A percentile compares a stretch with the other conserved stretches of the same genome.
Evolutionary conservation across 768 basidiomycete species (phyloP).

Genomic region (Leccinum boreale): DNA sequence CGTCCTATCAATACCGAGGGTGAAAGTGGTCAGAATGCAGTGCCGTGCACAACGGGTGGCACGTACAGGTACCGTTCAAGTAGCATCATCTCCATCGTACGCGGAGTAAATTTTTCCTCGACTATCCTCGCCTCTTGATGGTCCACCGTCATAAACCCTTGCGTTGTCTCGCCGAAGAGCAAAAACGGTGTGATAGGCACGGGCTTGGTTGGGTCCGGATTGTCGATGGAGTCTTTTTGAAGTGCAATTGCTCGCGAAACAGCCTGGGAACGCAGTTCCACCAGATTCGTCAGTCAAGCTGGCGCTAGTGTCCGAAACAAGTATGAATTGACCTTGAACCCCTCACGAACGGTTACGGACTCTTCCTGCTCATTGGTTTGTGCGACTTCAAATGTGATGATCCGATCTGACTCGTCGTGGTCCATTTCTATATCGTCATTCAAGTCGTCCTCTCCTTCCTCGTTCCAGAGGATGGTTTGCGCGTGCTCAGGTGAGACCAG

Average conservation of each 20-base stretch:
- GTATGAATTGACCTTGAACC: constrained; percentile 40
- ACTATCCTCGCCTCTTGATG: constrained; percentile 13
- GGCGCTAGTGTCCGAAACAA: not conserved
- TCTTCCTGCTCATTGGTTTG: constrained; percentile 58
- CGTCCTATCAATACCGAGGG: constrained; percentile 9
- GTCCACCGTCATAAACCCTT: constrained; percentile 38
- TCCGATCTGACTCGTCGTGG: constrained; percentile 42
- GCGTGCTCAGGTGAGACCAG: constrained; percentile 50
- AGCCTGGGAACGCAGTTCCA: not conserved
- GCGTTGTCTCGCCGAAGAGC: constrained; percentile 38
- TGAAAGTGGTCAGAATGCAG: not conserved
- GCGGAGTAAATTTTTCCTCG: not conserved
- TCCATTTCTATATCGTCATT: constrained; percentile 27
- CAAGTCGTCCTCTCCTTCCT: constrained; percentile 31
- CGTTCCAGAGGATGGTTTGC: constrained; percentile 42
- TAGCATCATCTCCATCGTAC: not conserved
- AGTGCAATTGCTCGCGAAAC: constrained; percentile 11
- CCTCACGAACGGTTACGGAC: constrained; percentile 38
- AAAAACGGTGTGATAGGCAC: constrained; percentile 25
- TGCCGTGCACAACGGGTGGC: not conserved
- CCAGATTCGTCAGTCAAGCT: not conserved
- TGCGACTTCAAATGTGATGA: constrained; percentile 52
- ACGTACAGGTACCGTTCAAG: constrained; percentile 22
- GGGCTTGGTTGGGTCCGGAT: constrained; percentile 2
- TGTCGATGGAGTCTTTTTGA: constrained; percentile 7